Percentiles rank a stretch among this genome's conserved stretches.
Conservation (phyloP, 2,329 filamentous ascomycete species). For the Aspergillus versicolor region DNA sequence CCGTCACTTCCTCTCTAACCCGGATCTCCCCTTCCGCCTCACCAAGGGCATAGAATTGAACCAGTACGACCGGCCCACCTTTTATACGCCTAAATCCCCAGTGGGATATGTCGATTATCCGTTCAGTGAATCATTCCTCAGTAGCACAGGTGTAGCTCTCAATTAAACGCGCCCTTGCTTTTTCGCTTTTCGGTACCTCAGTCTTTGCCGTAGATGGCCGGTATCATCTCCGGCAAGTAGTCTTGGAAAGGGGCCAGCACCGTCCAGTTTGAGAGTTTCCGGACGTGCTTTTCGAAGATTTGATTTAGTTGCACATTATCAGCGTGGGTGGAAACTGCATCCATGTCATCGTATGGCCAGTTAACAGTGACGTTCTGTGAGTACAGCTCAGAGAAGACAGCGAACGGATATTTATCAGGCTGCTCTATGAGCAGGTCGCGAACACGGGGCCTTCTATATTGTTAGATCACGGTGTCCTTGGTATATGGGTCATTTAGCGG, state of each 20-base stretch:
- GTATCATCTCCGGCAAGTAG: neutral
- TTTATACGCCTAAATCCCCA: slow-evolving; percentile 39
- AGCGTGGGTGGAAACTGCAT: neutral
- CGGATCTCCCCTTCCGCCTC: slow-evolving; percentile 45
- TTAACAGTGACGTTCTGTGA: neutral
- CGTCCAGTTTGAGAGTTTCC: neutral
- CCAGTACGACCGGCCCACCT: slow-evolving; percentile 39
- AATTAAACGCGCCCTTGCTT: too few relatives aligned
- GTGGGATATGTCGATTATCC: slow-evolving; percentile 43
- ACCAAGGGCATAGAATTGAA: slow-evolving; percentile 37
- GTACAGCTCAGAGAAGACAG: slow-evolving; percentile 5
- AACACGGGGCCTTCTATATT: neutral
- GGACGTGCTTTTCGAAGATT: slow-evolving; percentile 4
- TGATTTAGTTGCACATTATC: neutral
- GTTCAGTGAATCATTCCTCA: slow-evolving; percentile 30
- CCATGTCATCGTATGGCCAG: slow-evolving; percentile 2
- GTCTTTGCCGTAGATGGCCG: neutral
- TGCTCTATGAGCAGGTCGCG: slow-evolving; percentile 5
- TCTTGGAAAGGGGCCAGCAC: neutral
- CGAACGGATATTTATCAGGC: neutral
- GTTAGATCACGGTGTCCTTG: neutral
- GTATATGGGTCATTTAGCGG: neutral
- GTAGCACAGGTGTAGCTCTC: too few relatives aligned
- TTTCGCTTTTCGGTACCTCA: neutral
- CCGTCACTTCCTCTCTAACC: slow-evolving; percentile 45